phyloP scores from a whole-genome alignment of 2,329 filamentous ascomycete genomes.

The Tolypocladium capitatum region DNA sequence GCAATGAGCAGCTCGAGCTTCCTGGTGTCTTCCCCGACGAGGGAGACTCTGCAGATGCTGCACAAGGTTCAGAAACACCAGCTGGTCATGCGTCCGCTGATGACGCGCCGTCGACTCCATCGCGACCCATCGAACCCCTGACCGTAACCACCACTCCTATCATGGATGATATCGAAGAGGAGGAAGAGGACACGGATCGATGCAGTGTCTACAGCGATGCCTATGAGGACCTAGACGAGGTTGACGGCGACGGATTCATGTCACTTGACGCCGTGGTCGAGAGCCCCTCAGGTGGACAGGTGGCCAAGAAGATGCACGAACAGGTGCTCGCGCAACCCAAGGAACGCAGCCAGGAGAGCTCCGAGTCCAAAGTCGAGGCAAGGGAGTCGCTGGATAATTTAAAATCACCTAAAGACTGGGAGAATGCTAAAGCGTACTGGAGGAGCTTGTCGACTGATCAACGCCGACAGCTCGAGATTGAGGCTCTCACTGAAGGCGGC shows the following conservation, averaged over 20 bases:
- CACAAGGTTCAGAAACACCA: slow-evolving; percentile 1
- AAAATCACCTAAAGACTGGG: slow-evolving; percentile 41
- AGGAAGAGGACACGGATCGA: slow-evolving; percentile 33
- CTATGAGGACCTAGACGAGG: slow-evolving; percentile 56
- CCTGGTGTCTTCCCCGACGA: slow-evolving; percentile 47
- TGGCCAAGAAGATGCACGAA: slow-evolving; percentile 9
- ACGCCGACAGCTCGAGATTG: slow-evolving; percentile 46
- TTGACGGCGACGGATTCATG: slow-evolving; percentile 53
- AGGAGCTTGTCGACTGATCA: slow-evolving; percentile 49
- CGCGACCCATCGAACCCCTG: slow-evolving; percentile 9
- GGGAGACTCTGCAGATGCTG: slow-evolving; percentile 8
- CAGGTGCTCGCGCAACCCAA: slow-evolving; percentile 1
- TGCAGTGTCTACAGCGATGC: slow-evolving; percentile 62
- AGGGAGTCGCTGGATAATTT: neutral
- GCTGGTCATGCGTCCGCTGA: neutral
- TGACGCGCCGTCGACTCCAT: slow-evolving; percentile 1
- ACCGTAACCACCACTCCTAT: slow-evolving; percentile 5
- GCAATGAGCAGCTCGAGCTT: slow-evolving; percentile 19
- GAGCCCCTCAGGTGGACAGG: slow-evolving; percentile 29
- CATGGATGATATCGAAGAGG: slow-evolving; percentile 23
- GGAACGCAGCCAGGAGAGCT: neutral
- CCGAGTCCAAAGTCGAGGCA: neutral
- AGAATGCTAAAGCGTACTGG: slow-evolving; percentile 57
- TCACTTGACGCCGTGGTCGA: slow-evolving; percentile 62
- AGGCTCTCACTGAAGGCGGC: slow-evolving; percentile 40